Conservation (phyloP, 2,329 filamentous ascomycete genomes). For the Epichloe aotearoae region DNA sequence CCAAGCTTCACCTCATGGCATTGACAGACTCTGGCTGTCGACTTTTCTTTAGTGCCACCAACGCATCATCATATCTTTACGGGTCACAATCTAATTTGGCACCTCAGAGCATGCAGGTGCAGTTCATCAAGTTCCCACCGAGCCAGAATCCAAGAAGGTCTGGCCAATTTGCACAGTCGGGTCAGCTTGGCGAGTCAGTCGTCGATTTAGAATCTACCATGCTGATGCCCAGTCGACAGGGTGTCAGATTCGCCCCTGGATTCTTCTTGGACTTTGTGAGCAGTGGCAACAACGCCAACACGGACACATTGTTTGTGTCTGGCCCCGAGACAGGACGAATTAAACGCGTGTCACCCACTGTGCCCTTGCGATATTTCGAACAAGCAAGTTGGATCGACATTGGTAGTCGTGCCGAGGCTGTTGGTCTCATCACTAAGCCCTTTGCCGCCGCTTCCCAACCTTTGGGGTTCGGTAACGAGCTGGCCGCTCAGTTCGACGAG, state of each 20-base stretch:
- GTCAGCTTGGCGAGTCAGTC: conserved; percentile 21
- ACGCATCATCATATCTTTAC: conserved; percentile 54
- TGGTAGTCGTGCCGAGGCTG: conserved; percentile 58
- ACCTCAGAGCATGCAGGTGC: conserved; percentile 93
- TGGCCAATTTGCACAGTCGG: conserved; percentile 11
- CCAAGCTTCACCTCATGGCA: conserved; percentile 77
- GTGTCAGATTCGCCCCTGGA: conserved; percentile 63
- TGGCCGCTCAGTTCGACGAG: conserved; percentile 90
- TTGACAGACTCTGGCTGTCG: conserved; percentile 83
- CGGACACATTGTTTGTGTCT: conserved; percentile 67
- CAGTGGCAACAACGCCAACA: conserved; percentile 45
- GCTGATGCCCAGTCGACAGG: conserved; percentile 36
- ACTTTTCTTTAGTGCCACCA: conserved; percentile 82
- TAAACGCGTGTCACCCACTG: conserved; percentile 40
- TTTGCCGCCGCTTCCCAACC: conserved; percentile 57
- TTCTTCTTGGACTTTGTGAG: conserved; percentile 80
- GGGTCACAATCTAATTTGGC: conserved; percentile 47
- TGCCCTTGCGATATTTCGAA: conserved; percentile 56
- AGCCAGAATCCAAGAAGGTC: conserved; percentile 17
- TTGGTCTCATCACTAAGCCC: conserved; percentile 62
- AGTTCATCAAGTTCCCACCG: conserved; percentile 91
- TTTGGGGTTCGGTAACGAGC: conserved; percentile 81
- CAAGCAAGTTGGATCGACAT: conserved; percentile 69
- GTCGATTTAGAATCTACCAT: conserved; percentile 36
- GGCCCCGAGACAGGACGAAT: conserved; percentile 84